Evolutionary conservation across 306 rosid species (phyloP).

Genomic region (Betula pendula): DNA sequence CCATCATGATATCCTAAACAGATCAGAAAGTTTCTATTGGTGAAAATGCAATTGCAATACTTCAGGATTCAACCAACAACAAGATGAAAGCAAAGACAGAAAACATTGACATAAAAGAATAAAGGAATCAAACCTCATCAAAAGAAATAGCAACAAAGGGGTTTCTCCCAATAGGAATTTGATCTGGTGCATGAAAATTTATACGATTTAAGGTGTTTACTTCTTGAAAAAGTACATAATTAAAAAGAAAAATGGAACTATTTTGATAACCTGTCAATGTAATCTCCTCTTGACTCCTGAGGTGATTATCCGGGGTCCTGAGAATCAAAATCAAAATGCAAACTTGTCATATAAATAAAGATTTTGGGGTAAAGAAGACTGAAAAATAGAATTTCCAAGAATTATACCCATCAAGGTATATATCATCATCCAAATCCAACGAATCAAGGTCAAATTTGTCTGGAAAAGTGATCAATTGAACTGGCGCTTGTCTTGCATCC

Average conservation of each 20-base stretch:
- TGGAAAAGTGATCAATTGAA: slow-evolving; percentile 69
- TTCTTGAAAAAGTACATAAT: slow-evolving; percentile 4
- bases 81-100: background rate
- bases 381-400: background rate
- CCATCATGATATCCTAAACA: slow-evolving; percentile 49
- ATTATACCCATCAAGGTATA: slow-evolving; percentile 42
- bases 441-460: slow-evolving; percentile 70
- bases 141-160: slow-evolving; percentile 52
- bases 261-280: slow-evolving; percentile 55
- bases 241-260: background rate
- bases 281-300: slow-evolving; percentile 61
- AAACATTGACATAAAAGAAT: background rate
- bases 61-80: slow-evolving; percentile 1
- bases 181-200: slow-evolving; percentile 51
- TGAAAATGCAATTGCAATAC: slow-evolving; percentile 13
- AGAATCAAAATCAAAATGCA: slow-evolving; percentile 9
- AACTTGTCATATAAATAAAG: background rate
- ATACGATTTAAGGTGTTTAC: slow-evolving; percentile 1
- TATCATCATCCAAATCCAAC: slow-evolving; percentile 36
- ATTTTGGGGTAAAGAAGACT: background rate
- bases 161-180: slow-evolving; percentile 40
- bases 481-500: slow-evolving; percentile 66
- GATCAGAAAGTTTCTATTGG: slow-evolving; percentile 11
- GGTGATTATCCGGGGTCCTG: slow-evolving; percentile 59
- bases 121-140: slow-evolving; percentile 57